Percentiles rank a stretch among this genome's conserved stretches.
Conservation (phyloP, 441 rosid species). For the Raphanus hybrid region DNA sequence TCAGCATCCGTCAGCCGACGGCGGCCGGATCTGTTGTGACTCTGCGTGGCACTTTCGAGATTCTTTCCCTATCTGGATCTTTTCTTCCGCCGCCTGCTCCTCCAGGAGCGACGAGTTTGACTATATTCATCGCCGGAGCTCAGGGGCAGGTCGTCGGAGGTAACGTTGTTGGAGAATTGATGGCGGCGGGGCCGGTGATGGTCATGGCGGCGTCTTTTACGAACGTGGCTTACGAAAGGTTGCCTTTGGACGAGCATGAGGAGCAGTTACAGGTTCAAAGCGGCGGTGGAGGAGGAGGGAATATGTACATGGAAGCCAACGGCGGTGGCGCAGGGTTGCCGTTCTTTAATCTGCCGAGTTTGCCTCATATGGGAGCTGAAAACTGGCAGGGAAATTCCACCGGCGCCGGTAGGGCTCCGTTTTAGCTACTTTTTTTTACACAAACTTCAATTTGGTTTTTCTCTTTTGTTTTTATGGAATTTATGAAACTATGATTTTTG, state of each 20-base stretch:
- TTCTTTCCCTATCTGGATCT: constrained; percentile 85
- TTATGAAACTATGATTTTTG: constrained; percentile 12
- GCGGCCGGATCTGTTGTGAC: constrained; percentile 76
- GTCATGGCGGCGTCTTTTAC: constrained; percentile 89
- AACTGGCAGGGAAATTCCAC: constrained; percentile 79
- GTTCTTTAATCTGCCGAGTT: constrained; percentile 72
- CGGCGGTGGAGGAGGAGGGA: constrained; percentile 47
- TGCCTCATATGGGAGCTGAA: constrained; percentile 81
- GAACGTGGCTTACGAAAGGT: constrained; percentile 89
- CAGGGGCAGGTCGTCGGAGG: constrained; percentile 97
- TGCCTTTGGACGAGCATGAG: constrained; percentile 90
- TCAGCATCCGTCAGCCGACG: constrained; percentile 85
- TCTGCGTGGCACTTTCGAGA: constrained; percentile 88
- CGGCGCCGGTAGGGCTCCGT: constrained; percentile 67
- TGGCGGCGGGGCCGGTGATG: constrained; percentile 88
- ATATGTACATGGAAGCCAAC: constrained; percentile 33
- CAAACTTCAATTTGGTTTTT: constrained; percentile 5
- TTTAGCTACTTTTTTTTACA: constrained; percentile 38
- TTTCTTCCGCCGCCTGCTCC: constrained; percentile 98
- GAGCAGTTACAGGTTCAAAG: constrained; percentile 66
- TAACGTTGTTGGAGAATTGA: constrained; percentile 87
- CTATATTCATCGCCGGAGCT: constrained; percentile 82
- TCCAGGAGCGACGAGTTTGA: constrained; percentile 91
- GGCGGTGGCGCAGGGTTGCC: constrained; percentile 72
- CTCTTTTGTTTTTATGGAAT: not conserved